Evolutionary conservation across 768 basidiomycete species (phyloP).

Genomic region (Leucocoprinus birnbaumii): DNA sequence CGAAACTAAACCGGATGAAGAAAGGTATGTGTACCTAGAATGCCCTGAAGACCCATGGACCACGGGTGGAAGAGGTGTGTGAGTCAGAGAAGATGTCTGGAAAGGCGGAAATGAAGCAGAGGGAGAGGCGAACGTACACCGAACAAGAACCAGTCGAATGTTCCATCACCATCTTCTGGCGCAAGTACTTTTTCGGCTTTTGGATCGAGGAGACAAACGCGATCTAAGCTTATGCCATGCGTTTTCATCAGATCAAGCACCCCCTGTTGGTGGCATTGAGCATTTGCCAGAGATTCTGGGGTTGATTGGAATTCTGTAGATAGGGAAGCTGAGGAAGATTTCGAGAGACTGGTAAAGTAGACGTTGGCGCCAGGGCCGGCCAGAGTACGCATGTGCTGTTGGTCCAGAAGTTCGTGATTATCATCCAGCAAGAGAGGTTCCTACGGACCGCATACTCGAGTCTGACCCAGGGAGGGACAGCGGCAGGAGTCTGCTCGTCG

Average conservation of each 20-base stretch:
- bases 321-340: slow-evolving; percentile 60
- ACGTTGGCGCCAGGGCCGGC: slow-evolving; percentile 65
- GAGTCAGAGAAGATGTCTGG: neutral
- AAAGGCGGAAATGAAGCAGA: neutral
- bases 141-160: slow-evolving; percentile 88
- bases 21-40: slow-evolving; percentile 29
- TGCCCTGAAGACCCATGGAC: slow-evolving; percentile 23
- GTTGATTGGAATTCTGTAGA: slow-evolving; percentile 13
- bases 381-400: slow-evolving; percentile 75
- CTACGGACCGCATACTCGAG: slow-evolving; percentile 80
- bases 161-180: slow-evolving; percentile 73
- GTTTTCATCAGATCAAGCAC: slow-evolving; percentile 59
- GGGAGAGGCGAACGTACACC: slow-evolving; percentile 49
- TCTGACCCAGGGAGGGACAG: slow-evolving; percentile 87
- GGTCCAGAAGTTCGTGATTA: neutral
- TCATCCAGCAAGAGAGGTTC: neutral
- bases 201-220: slow-evolving; percentile 93
- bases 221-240: slow-evolving; percentile 39
- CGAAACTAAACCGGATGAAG: neutral
- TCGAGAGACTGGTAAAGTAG: slow-evolving; percentile 85
- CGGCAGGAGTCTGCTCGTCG: slow-evolving; percentile 70
- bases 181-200: slow-evolving; percentile 67
- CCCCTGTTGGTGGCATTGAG: slow-evolving; percentile 45
- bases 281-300: slow-evolving; percentile 27
- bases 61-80: neutral